phyloP scores from a whole-genome alignment of 345 rosid species.

The Aethionema arabicum region DNA sequence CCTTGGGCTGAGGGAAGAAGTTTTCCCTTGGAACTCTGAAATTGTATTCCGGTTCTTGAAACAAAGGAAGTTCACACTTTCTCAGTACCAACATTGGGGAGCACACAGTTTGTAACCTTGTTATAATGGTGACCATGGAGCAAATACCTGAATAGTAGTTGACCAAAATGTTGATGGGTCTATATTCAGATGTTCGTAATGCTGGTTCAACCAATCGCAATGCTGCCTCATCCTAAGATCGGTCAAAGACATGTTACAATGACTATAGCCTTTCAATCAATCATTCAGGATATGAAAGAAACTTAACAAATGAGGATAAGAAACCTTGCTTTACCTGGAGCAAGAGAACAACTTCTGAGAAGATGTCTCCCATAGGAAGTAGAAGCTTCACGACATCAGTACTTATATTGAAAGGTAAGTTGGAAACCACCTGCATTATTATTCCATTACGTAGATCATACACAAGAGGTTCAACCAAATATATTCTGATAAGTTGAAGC shows the following conservation, averaged over 20 bases:
- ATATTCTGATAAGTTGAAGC: background rate
- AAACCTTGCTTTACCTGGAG: slow-evolving; percentile 58
- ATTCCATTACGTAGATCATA: background rate
- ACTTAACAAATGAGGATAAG: background rate
- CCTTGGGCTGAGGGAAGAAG: slow-evolving; percentile 93
- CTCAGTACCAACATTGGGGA: background rate
- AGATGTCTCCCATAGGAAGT: slow-evolving; percentile 92
- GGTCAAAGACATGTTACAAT: slow-evolving; percentile 13
- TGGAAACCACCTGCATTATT: slow-evolving; percentile 71
- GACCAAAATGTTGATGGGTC: slow-evolving; percentile 73
- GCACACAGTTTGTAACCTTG: background rate
- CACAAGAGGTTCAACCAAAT: background rate
- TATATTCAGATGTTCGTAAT: slow-evolving; percentile 62
- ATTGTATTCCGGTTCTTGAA: slow-evolving; percentile 81
- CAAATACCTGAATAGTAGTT: slow-evolving; percentile 74
- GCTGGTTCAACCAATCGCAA: slow-evolving; percentile 64
- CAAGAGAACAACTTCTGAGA: slow-evolving; percentile 84
- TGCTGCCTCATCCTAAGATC: slow-evolving; percentile 77
- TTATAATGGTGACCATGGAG: slow-evolving; percentile 10
- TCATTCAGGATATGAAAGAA: background rate
- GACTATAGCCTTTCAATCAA: background rate
- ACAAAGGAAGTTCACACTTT: slow-evolving; percentile 17
- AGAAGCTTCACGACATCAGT: slow-evolving; percentile 78
- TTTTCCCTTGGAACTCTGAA: slow-evolving; percentile 73
- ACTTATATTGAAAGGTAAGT: slow-evolving; percentile 86